Percentiles rank a stretch among this genome's conserved stretches.
Conservation (phyloP, 495 filamentous ascomycete genomes). For the Parathielavia appendiculata region DNA sequence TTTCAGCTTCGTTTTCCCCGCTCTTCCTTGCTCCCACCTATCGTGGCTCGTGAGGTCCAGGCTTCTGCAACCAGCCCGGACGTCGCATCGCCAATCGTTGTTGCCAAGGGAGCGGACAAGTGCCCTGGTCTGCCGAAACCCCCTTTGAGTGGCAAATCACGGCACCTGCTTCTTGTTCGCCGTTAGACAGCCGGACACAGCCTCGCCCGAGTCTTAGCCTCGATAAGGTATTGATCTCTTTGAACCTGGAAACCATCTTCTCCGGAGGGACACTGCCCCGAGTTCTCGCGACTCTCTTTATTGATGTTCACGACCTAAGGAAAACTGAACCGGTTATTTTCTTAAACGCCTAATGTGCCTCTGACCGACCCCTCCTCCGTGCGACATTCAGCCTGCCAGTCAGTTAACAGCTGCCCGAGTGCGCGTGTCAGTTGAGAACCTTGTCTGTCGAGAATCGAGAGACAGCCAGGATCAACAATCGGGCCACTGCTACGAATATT, state of each 20-base stretch:
- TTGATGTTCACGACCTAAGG: neutral
- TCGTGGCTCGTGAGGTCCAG: constrained; percentile 1
- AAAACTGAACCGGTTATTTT: neutral
- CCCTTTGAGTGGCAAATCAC: constrained; percentile 19
- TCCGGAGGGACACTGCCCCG: neutral
- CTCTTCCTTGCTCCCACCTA: constrained; percentile 1
- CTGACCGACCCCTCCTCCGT: neutral
- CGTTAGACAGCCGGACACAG: constrained; percentile 27
- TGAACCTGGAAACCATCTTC: neutral
- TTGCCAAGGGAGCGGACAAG: neutral
- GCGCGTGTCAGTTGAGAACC: constrained; percentile 8
- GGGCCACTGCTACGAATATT: neutral
- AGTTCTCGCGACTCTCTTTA: neutral
- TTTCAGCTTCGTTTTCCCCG: constrained; percentile 5
- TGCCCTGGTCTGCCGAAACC: constrained; percentile 13
- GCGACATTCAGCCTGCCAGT: constrained; percentile 17
- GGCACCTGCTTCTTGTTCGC: constrained; percentile 20
- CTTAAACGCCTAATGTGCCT: neutral
- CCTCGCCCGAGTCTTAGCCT: constrained; percentile 21
- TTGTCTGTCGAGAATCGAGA: constrained; percentile 18
- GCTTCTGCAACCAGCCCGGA: constrained; percentile 12
- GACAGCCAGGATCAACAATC: constrained; percentile 21
- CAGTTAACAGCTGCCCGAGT: constrained; percentile 23
- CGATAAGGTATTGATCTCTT: neutral
- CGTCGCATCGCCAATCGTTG: constrained; percentile 16